Evolutionary conservation across 1,284 basidiomycete species (phyloP).

Genomic region (Ustilago vetiveriae): DNA sequence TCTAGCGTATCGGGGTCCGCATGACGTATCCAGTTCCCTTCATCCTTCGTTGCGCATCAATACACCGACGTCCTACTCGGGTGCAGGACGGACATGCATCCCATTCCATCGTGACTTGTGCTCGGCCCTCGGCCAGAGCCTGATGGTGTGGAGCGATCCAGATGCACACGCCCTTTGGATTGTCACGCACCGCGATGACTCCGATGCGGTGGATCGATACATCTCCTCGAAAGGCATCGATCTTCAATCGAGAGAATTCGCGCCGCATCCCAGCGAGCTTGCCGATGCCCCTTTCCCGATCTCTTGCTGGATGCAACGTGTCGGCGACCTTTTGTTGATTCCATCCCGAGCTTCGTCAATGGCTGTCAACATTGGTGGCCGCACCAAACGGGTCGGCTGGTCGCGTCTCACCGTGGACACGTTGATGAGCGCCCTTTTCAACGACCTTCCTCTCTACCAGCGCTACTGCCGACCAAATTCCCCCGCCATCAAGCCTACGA

Average conservation of each 20-base stretch:
- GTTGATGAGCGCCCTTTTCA: constrained; percentile 18
- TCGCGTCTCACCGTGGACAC: constrained; percentile 27
- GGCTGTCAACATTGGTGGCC: constrained; percentile 29
- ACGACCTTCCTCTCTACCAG: constrained; percentile 39
- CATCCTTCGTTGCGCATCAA: neutral
- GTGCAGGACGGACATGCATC: constrained; percentile 19
- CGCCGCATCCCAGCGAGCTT: constrained; percentile 25
- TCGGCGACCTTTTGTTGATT: constrained; percentile 42
- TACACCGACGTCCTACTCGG: constrained; percentile 18
- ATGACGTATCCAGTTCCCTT: constrained; percentile 16
- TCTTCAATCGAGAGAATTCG: constrained; percentile 8
- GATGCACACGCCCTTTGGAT: constrained; percentile 29
- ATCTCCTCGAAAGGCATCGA: constrained; percentile 17
- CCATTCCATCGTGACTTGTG: constrained; percentile 27
- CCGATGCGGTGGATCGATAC: constrained; percentile 20
- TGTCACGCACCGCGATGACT: constrained; percentile 12
- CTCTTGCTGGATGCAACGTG: constrained; percentile 18
- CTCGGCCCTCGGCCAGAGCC: constrained; percentile 36
- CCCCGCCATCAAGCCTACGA: constrained; percentile 17
- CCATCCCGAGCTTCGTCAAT: constrained; percentile 27
- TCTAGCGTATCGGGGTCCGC: constrained; percentile 18
- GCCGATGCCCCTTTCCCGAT: constrained; percentile 19
- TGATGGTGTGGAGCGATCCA: constrained; percentile 37
- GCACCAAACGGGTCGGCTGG: constrained; percentile 32
- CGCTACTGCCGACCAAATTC: constrained; percentile 28